Evolutionary conservation across 2,329 filamentous ascomycete species (phyloP).

Genomic region (Helotiales sp.): DNA sequence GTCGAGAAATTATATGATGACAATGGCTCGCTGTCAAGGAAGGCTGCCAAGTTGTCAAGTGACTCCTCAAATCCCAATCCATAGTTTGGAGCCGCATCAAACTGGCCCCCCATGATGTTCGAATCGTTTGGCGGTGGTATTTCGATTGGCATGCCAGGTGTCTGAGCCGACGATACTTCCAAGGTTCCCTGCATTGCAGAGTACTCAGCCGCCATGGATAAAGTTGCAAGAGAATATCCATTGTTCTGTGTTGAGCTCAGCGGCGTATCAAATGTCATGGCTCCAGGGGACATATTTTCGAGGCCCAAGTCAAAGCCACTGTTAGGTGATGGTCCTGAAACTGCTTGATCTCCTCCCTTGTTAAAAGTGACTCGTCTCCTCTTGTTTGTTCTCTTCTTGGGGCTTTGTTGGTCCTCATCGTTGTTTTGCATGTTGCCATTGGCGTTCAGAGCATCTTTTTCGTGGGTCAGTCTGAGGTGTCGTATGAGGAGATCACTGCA

Average conservation of each 20-base stretch:
- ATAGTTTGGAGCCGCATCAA: constrained; percentile 5
- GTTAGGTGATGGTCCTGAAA: neutral
- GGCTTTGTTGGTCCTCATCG: neutral
- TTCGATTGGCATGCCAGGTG: neutral
- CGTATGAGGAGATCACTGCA: constrained; percentile 67
- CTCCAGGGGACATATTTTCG: neutral
- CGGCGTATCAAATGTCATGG: neutral
- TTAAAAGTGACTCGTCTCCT: constrained; percentile 11
- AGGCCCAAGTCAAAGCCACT: neutral
- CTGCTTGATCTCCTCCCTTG: neutral
- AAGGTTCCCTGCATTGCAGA: constrained; percentile 10
- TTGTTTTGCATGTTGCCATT: neutral
- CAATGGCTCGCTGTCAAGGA: constrained; percentile 59
- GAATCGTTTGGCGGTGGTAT: neutral
- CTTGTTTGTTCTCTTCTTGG: constrained; percentile 1
- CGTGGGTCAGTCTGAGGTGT: constrained; percentile 67
- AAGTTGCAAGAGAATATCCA: constrained; percentile 18
- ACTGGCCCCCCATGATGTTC: neutral
- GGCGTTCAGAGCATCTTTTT: constrained; percentile 7
- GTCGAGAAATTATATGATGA: constrained; percentile 57
- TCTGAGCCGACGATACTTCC: neutral
- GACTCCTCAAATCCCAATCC: constrained; percentile 17
- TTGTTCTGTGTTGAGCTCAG: constrained; percentile 13
- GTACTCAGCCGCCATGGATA: constrained; percentile 22
- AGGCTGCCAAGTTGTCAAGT: constrained; percentile 60